Evolutionary conservation across 2,329 filamentous ascomycete genomes (phyloP), one percentile per base, ranked within the genome.

Genomic region (Macrophomina pseudophaseolina): DNA sequence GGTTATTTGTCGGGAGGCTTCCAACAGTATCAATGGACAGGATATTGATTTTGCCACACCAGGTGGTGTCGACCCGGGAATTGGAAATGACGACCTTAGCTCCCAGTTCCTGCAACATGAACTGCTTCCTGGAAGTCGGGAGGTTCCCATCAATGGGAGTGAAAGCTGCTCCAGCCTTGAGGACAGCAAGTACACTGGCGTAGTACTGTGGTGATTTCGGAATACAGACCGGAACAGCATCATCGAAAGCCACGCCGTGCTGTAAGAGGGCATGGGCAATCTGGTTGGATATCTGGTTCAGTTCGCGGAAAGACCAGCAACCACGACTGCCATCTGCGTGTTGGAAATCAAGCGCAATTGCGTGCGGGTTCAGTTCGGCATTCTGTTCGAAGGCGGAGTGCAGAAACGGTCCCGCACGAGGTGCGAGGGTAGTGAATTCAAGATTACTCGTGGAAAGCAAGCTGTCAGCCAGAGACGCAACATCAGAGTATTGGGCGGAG

Each of bases 161-260:
- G 60, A 79, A 80, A 1, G 78, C 77, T 16, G 73, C 77, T 8
- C 78, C 78, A 30, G 76, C 75, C 69, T 79, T 80, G n/a, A 80
- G 71, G n/a, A 79, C 68, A 33, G 76, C 78, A 0, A 80, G 68
- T n/a, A 79, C 72, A 62, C 74, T 75, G 23, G 75, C 75, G 66
- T 79, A 79, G 52, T 74, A 79, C 16, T 72, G 49, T 1, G 76
- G 76, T 46, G 72, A 71, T 64, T 80, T 79, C 3, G 65, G 7
- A 14, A 79, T 74, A 40, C 75, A 73, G n/a, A 80, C 69, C 1
- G 77, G 76, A 6, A 79, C 64, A 7, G 79, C 72, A 18, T 79
- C 75, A 51, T 78, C 76, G 4, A 68, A 66, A 9, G 56, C 40
- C n/a, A 75, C 60, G 3, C 68, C 70, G n/a, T 65, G 59, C 18